Evolutionary conservation across 2,329 filamentous ascomycete genomes (phyloP), one percentile per base, ranked within the genome.

Genomic region (Fusarium sp.): DNA sequence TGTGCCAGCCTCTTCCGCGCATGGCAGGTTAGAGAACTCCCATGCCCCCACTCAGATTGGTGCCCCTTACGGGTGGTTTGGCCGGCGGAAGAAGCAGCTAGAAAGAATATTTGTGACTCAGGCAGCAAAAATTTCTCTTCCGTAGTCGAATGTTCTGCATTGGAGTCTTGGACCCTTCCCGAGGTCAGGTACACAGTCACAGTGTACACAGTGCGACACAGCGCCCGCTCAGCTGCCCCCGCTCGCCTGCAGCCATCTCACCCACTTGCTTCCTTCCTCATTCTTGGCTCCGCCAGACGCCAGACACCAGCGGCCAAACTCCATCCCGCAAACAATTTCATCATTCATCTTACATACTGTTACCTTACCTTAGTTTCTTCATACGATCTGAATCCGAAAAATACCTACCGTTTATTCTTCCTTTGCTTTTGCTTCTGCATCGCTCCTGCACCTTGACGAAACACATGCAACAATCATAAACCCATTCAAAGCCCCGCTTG

Each of bases 31-130:
- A 7, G 7, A 28, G 26, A 28, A 48, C 43, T 58, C 47, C 48
- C 55, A 19, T 20, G 51, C 61, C 58, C 64, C 65, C 65, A 65
- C 61, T 15, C 38, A 40, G 40, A 14, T 21, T 49, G 23, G 46
- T 65, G 32, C 38, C 64, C 51, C 36, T 64, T 55, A 34, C 49
- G 44, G 64, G 34, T 42, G 42, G 43, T 60, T 42, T 43, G 58
- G 58, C 54, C 47, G 45, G 56, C 59, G 24, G 51, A 56, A 68
- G 71, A 73, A 76, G 45, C 66, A 65, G 65, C 74, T 74, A 76
- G 75, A 75, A 75, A 51, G 49, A 51, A 51, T 67, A 55, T 73
- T 72, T 72, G 65, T 76, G 75, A 77, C 76, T 78, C 75, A 79
- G 77, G 77, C 77, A 77, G 70, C 75, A 75, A 77, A 77, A 57